Conservation (phyloP, 2,329 filamentous ascomycete genomes). For the Ramichloridium luteum region DNA sequence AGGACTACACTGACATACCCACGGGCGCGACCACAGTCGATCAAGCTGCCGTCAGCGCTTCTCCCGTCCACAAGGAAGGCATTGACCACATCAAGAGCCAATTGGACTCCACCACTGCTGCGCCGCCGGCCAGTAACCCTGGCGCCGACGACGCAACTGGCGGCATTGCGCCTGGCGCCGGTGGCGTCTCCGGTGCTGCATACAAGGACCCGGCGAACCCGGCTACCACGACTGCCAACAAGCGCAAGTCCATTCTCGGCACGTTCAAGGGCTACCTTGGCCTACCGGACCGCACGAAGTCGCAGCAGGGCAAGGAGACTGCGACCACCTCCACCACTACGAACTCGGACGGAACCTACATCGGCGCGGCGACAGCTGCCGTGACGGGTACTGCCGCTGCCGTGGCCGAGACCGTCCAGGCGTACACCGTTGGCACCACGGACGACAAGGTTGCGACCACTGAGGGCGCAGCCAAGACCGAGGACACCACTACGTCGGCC, state of each 20-base stretch:
- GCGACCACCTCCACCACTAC: background rate
- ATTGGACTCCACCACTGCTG: slow-evolving; percentile 3
- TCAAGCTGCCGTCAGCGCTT: no score
- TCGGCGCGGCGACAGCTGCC: slow-evolving; percentile 2
- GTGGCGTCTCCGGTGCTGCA: slow-evolving; percentile 13
- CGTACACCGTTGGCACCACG: background rate
- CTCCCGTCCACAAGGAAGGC: slow-evolving; percentile 12
- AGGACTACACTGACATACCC: background rate
- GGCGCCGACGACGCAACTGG: slow-evolving; percentile 10
- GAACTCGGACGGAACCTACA: slow-evolving; percentile 2
- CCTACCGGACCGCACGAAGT: slow-evolving; percentile 7
- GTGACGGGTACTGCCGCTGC: slow-evolving; percentile 6
- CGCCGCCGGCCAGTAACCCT: slow-evolving; percentile 14
- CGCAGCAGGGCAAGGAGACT: slow-evolving; percentile 5
- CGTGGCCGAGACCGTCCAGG: background rate
- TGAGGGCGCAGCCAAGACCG: background rate
- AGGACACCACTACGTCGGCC: slow-evolving; percentile 4
- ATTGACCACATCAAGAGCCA: slow-evolving; percentile 15
- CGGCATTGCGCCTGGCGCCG: slow-evolving; percentile 11
- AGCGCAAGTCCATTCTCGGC: slow-evolving; percentile 10
- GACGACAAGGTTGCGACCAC: background rate
- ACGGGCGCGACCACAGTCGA: background rate
- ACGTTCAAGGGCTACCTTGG: slow-evolving; percentile 16
- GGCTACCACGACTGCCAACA: background rate
- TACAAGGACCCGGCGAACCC: slow-evolving; percentile 8